Evolutionary conservation across 2,329 filamentous ascomycete species (phyloP).

Genomic region (Tothia fuscella): DNA sequence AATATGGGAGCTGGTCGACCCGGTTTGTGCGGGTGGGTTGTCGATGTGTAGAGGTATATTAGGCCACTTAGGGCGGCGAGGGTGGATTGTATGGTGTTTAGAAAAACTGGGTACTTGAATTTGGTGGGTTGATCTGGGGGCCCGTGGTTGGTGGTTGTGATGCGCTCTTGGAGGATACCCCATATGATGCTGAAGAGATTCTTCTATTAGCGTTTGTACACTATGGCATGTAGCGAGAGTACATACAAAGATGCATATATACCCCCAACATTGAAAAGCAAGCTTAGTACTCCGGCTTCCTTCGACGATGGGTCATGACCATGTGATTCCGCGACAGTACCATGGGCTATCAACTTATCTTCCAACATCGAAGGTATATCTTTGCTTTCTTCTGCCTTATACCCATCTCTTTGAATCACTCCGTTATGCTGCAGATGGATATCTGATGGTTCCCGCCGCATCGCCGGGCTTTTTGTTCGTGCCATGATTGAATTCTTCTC

Average conservation of each 20-base stretch:
- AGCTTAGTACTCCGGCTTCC: conserved; percentile 17
- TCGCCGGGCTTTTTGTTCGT: conserved; percentile 16
- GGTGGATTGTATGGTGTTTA: conserved; percentile 89
- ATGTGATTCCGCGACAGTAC: neutral
- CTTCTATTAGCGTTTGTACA: neutral
- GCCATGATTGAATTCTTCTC: conserved; percentile 24
- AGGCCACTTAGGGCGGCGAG: conserved; percentile 77
- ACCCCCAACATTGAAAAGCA: conserved; percentile 78
- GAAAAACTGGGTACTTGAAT: conserved; percentile 87
- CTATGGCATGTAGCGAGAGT: neutral
- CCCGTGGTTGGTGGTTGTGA: conserved; percentile 84
- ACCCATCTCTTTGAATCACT: conserved; percentile 6
- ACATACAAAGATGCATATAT: conserved; percentile 92
- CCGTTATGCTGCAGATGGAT: conserved; percentile 16
- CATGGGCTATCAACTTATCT: conserved; percentile 2
- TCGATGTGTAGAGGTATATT: conserved; percentile 57
- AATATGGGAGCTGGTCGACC: conserved; percentile 50
- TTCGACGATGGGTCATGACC: conserved; percentile 2
- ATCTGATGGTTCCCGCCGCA: conserved; percentile 21
- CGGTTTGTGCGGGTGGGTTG: conserved; percentile 37
- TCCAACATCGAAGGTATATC: conserved; percentile 7
- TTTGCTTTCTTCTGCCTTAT: neutral
- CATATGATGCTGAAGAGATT: conserved; percentile 57
- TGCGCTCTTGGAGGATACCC: conserved; percentile 93
- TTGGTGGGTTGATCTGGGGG: conserved; percentile 48